These are phyloP conservation scores for Caryopteris hybrid DNA, from an alignment of 305 asterid species.

Conservation along the genomic window DNA sequence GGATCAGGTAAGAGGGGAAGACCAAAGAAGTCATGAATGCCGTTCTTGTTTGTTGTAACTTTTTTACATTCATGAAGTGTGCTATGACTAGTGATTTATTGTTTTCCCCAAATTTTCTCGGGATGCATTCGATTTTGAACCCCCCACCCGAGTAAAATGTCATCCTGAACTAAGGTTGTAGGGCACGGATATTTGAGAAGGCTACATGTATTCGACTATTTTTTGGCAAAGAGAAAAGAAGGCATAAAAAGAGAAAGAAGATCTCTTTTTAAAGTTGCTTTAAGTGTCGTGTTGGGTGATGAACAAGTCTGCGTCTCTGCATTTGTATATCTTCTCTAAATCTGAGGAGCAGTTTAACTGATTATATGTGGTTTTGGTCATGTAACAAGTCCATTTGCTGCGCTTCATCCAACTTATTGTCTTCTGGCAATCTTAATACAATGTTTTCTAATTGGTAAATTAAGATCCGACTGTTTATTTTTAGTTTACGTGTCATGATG, in stretches of 20 bases:
- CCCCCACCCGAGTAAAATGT: conserved; percentile 23
- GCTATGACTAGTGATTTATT: conserved; percentile 5
- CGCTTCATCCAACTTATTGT: too few relatives aligned
- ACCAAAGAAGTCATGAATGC: conserved; percentile 47
- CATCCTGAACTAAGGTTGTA: conserved; percentile 16
- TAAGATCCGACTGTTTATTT: too few relatives aligned
- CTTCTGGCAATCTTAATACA: too few relatives aligned
- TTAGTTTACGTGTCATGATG: too few relatives aligned
- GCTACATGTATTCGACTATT: conserved; percentile 19
- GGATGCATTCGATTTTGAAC: conserved; percentile 30
- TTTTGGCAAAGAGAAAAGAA: not conserved
- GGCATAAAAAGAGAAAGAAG: not conserved
- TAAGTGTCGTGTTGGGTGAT: too few relatives aligned
- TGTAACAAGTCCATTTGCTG: too few relatives aligned
- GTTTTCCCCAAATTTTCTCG: conserved; percentile 15
- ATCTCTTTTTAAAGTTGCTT: too few relatives aligned
- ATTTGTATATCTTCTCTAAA: too few relatives aligned
- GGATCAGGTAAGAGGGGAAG: conserved; percentile 68
- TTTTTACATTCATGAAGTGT: conserved; percentile 14
- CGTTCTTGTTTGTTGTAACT: not conserved
- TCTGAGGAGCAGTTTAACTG: too few relatives aligned
- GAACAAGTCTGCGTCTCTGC: too few relatives aligned
- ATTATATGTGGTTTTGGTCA: too few relatives aligned
- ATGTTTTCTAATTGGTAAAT: too few relatives aligned
- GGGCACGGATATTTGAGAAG: not conserved